Evolutionary conservation across 176 grass and related monocot genomes (phyloP), one percentile per base, ranked within the genome.

Genomic region (Ampelocalamus luodianensis): DNA sequence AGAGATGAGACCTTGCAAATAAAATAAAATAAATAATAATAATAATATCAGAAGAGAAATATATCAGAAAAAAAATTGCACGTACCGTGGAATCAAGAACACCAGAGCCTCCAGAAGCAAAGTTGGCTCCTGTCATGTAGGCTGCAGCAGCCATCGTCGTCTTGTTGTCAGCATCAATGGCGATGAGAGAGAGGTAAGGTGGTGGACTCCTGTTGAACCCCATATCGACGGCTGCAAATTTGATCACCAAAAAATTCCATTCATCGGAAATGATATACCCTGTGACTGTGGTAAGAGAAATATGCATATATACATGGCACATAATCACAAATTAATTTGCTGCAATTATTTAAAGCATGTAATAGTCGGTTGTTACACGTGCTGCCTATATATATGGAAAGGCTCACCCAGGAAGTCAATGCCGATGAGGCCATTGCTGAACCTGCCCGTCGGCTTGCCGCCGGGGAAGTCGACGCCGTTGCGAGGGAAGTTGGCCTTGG

Each of bases 21-120:
- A n/a, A n/a, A n/a, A n/a, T n/a, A n/a, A n/a, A n/a, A n/a, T n/a
- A n/a, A n/a, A n/a, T n/a, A n/a, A n/a, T n/a, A n/a, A n/a, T n/a
- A n/a, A n/a, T n/a, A n/a, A n/a, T n/a, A n/a, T 34, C 32, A 34
- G 32, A 34, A 34, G 0, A 54, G 55, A 16, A n/a, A 11, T 29
- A 42, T 44, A 20, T 20, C 4, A 45, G 45, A 81, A 29, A 39
- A 54, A 45, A 53, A 7, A 26, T 34, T 61, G 10, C 17, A 73
- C 85, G 26, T 74, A 97, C 91, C 0, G 91, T 97, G 27, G 94
- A 82, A 71, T 97, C 92, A 39, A 94, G 94, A 92, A 97, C 66
- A 74, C 94, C 89, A 5, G 94, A 92, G 63, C 89, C 89, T 88
- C 75, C 94, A 32, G 94, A 92, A 32, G 91, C 91, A 81, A 94